Conservation (phyloP, 371 early-diverging fungal genomes). For the Mortierella sp. region DNA sequence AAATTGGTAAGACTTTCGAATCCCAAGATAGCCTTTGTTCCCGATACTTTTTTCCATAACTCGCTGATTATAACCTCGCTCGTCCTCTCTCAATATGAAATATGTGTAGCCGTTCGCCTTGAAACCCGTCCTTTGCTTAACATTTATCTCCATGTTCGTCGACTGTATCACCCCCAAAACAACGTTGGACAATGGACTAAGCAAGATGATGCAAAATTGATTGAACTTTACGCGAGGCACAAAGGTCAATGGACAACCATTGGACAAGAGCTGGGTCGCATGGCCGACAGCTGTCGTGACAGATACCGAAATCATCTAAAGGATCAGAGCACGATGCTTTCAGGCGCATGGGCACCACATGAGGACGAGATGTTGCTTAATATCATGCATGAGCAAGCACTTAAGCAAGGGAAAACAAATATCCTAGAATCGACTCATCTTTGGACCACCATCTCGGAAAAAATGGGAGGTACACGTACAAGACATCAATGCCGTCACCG, state of each 20-base stretch:
- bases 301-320: constrained; percentile 53
- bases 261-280: constrained; percentile 44
- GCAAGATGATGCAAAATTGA: constrained; percentile 46
- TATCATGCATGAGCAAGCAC: constrained; percentile 52
- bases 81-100: background rate
- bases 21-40: background rate
- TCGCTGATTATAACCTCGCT: background rate
- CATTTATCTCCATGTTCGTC: constrained; percentile 48
- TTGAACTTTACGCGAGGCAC: constrained; percentile 35
- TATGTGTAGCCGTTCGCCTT: constrained; percentile 32
- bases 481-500: constrained; percentile 50
- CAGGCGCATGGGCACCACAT: constrained; percentile 38
- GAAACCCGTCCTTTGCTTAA: constrained; percentile 48
- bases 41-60: background rate
- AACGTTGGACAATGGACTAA: constrained; percentile 48
- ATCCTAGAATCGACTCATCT: constrained; percentile 40
- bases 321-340: constrained; percentile 38
- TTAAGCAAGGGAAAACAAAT: constrained; percentile 40
- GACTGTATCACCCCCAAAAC: constrained; percentile 52
- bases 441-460: constrained; percentile 48
- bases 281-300: constrained; percentile 55
- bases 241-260: constrained; percentile 51
- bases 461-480: constrained; percentile 45
- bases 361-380: constrained; percentile 46
- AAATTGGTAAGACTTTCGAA: constrained; percentile 35